Conservation (phyloP, 176 grass and related monocot species). For the Musa acuminata region DNA sequence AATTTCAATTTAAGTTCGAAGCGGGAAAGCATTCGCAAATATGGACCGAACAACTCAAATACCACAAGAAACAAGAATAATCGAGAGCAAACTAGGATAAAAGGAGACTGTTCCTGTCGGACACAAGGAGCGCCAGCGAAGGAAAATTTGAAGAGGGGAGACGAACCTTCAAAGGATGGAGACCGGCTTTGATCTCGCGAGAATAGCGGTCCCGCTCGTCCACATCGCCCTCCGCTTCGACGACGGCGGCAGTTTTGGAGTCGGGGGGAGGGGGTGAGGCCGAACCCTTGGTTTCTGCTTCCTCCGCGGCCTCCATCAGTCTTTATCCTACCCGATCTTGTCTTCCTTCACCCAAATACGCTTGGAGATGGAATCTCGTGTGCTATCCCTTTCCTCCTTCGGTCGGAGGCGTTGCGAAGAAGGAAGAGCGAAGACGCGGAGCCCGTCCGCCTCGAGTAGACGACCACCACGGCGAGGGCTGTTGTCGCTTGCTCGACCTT, state of each 20-base stretch:
- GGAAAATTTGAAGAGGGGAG: not conserved
- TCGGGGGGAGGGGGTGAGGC: conserved; percentile 4
- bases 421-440: no score
- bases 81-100: not conserved
- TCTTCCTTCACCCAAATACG: no score
- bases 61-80: not conserved
- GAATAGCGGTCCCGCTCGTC: conserved; percentile 61
- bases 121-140: no score
- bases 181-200: conserved; percentile 71
- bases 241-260: not conserved
- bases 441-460: no score
- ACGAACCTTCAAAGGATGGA: conserved; percentile 79
- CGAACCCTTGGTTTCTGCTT: conserved; percentile 7
- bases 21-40: not conserved
- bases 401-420: no score
- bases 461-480: no score
- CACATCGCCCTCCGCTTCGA: conserved; percentile 33
- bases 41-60: not conserved
- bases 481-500: no score
- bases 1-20: not conserved
- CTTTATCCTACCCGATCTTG: no score
- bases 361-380: no score
- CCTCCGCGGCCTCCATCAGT: conserved; percentile 1
- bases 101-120: not conserved
- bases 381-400: no score